Conservation (phyloP, 2,329 filamentous ascomycete species). For the Colletotrichum sp. region DNA sequence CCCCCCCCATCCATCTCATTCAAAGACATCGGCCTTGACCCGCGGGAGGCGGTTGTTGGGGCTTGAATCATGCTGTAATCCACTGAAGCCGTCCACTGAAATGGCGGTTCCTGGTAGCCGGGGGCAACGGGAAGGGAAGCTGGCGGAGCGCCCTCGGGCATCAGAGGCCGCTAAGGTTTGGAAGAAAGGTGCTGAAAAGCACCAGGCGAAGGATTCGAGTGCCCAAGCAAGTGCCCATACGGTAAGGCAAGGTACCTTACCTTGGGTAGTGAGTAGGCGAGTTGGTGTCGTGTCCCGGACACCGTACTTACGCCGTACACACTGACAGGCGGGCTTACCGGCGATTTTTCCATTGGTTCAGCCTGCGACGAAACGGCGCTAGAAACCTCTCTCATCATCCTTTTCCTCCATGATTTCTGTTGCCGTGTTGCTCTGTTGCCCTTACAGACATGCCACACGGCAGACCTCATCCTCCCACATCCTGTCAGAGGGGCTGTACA, state of each 20-base stretch:
- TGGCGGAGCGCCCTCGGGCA: conserved; percentile 1
- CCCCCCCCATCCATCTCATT: background rate
- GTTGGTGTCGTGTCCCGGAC: background rate
- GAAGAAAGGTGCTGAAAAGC: background rate
- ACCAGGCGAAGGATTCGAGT: background rate
- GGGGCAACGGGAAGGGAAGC: background rate
- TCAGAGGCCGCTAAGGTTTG: background rate
- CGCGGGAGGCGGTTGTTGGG: background rate
- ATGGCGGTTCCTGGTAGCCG: background rate
- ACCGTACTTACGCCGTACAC: background rate
- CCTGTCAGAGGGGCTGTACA: background rate
- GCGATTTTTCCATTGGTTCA: conserved; percentile 6
- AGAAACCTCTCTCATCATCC: background rate
- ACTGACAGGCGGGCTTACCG: background rate
- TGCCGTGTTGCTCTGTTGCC: background rate
- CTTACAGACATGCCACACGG: background rate
- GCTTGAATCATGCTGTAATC: background rate
- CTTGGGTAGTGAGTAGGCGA: background rate
- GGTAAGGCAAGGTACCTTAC: background rate
- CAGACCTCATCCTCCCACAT: background rate
- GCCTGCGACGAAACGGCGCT: background rate
- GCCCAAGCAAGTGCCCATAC: background rate
- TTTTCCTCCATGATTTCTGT: background rate
- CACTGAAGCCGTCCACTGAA: background rate
- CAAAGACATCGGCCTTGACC: background rate